Conservation (phyloP, 2,329 filamentous ascomycete species). For the Cercospora sojina region DNA sequence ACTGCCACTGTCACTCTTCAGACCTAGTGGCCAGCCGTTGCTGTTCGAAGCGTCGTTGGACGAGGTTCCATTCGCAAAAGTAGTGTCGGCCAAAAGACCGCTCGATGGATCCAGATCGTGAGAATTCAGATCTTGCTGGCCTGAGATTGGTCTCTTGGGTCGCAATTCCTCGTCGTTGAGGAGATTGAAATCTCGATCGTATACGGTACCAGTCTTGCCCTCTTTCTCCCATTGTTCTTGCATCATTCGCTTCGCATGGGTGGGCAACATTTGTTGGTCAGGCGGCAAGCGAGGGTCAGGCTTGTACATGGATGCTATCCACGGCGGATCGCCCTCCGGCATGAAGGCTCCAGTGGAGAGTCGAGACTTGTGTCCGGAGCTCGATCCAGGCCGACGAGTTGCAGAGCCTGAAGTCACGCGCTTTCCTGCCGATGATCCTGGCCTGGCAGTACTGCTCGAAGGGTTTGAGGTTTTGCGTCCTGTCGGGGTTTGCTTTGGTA, state of each 20-base stretch:
- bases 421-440: slow-evolving; percentile 23
- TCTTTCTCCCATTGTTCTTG: slow-evolving; percentile 96
- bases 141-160: slow-evolving; percentile 41
- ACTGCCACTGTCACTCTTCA: slow-evolving; percentile 33
- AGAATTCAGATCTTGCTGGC: slow-evolving; percentile 12
- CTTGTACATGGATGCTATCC: slow-evolving; percentile 92
- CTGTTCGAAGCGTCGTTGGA: slow-evolving; percentile 14
- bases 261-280: slow-evolving; percentile 92
- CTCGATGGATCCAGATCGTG: slow-evolving; percentile 7
- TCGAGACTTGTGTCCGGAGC: slow-evolving; percentile 36
- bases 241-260: slow-evolving; percentile 83
- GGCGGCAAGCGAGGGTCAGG: slow-evolving; percentile 91
- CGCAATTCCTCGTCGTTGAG: slow-evolving; percentile 64
- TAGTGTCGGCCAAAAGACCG: neutral
- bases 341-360: slow-evolving; percentile 64
- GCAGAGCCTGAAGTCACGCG: slow-evolving; percentile 16
- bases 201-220: slow-evolving; percentile 78
- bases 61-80: slow-evolving; percentile 15
- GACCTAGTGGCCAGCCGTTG: slow-evolving; percentile 32
- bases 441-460: slow-evolving; percentile 16
- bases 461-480: slow-evolving; percentile 19
- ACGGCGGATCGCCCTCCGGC: slow-evolving; percentile 89
- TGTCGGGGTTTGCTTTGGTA: slow-evolving; percentile 41
- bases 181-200: slow-evolving; percentile 83
- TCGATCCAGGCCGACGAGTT: slow-evolving; percentile 27